A percentile compares a stretch with the other conserved stretches of the same genome.
Conservation (phyloP, 345 rosid genomes). For the Murraya koenigii region DNA sequence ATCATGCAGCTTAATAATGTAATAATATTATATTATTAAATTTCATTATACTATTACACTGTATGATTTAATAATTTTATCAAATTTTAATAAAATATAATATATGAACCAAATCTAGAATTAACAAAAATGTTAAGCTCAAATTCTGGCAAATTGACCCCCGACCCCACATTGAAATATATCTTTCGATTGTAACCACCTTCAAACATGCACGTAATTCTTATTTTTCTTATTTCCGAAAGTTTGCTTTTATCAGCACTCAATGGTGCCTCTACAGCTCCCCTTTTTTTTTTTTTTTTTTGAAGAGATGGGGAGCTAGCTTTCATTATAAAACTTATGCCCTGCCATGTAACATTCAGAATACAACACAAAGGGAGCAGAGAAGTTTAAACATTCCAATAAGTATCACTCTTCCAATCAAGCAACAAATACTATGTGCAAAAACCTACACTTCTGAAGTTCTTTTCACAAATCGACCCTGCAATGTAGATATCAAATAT, state of each 20-base stretch:
- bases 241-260: background rate
- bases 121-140: too few species aligned
- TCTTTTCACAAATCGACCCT: constrained; percentile 73
- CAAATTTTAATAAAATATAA: too few species aligned
- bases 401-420: background rate
- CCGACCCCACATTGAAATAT: too few species aligned
- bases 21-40: too few species aligned
- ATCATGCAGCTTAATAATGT: too few species aligned
- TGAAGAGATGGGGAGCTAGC: background rate
- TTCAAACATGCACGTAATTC: too few species aligned
- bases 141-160: too few species aligned
- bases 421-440: background rate
- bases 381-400: background rate
- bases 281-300: background rate
- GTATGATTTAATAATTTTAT: too few species aligned
- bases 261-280: background rate
- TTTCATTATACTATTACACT: too few species aligned
- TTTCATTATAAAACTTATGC: background rate
- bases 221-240: background rate
- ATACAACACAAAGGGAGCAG: background rate
- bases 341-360: background rate
- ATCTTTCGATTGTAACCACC: too few species aligned
- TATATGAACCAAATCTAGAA: too few species aligned
- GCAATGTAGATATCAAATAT: constrained; percentile 2
- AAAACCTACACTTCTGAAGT: constrained; percentile 16